Percentiles rank a stretch among this genome's conserved stretches.
These are phyloP conservation scores for Xylaria nigripes DNA, from an alignment of 495 filamentous ascomycete species.

Conservation along the genomic window DNA sequence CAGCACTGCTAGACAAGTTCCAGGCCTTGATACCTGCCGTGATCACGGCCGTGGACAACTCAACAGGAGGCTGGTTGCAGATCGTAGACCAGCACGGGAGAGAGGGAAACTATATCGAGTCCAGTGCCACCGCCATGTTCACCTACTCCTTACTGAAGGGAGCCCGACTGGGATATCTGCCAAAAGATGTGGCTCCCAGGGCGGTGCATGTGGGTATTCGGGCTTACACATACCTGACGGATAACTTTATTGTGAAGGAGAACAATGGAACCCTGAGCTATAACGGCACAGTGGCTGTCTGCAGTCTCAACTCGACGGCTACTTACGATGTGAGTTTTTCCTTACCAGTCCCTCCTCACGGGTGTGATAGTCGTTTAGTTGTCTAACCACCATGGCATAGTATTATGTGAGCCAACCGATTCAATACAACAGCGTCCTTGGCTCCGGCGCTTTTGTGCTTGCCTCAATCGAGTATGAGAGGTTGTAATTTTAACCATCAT, in stretches of 20 bases:
- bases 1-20: conserved; percentile 18
- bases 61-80: conserved; percentile 51
- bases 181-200: conserved; percentile 6
- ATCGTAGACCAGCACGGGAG: conserved; percentile 39
- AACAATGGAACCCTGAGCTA: conserved; percentile 33
- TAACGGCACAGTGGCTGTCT: conserved; percentile 41
- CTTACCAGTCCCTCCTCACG: neutral
- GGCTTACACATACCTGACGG: conserved; percentile 33
- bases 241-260: conserved; percentile 36
- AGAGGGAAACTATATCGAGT: conserved; percentile 54
- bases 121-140: conserved; percentile 53
- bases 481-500: neutral
- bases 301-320: conserved; percentile 41
- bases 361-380: neutral
- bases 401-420: conserved; percentile 38
- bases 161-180: conserved; percentile 38
- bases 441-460: conserved; percentile 35
- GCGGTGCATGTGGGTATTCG: conserved; percentile 25
- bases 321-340: conserved; percentile 34
- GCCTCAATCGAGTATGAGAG: conserved; percentile 37
- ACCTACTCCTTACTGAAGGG: conserved; percentile 50
- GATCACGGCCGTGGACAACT: conserved; percentile 20
- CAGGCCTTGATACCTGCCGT: conserved; percentile 23
- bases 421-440: conserved; percentile 37
- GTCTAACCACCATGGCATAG: conserved; percentile 18